Evolutionary conservation across 2,329 filamentous ascomycete genomes (phyloP), one percentile per base, ranked within the genome.

Genomic region (Orbilia javanica): DNA sequence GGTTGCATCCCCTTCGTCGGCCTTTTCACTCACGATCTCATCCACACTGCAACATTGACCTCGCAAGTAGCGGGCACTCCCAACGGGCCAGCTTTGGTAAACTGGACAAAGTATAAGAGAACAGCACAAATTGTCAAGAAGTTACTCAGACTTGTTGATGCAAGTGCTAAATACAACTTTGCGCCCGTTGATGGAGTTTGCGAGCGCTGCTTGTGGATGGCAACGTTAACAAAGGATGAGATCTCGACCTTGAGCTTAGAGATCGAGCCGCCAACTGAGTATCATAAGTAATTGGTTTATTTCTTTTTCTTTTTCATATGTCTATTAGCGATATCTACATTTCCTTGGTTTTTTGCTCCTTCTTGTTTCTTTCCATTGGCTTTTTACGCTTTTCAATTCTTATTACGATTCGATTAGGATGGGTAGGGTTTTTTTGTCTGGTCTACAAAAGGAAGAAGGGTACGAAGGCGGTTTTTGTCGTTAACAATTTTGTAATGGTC

Each of bases 1-100:
- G 92, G 92, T 1, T 95, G 93, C 81, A 94, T 96, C 78, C 93
- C 93, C 0, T 95, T 96, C 82, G 91, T 96, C 57, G 93, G 87
- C n/a, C 84, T 88, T 69, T 96, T 96, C 83, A 95, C 92, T 1
- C 92, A 94, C 82, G 93, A 96, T 82, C 86, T 96, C 46, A 89
- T 94, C 52, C 93, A 92, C 86, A 95, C 94, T 82, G 90, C 91
- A 0, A 92, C 95, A 83, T 89, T 93, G 79, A 91, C 93, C 0
- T 90, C 91, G 1, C 90, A 92, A 83, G 90, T 94, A 80, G 89
- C 90, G 0, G 89, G 88, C 81, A 91, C 89, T 2, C 89, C 89
- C 20, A 88, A 86, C 0, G 89, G 89, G 4, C 88, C 92, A 78
- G 90, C 90, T 13, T 86, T 96, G 52, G 88, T 96, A 81, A 96